These are phyloP conservation scores for Colletotrichum plurivorum DNA, from an alignment of 2,329 filamentous ascomycete species.

Conservation along the genomic window DNA sequence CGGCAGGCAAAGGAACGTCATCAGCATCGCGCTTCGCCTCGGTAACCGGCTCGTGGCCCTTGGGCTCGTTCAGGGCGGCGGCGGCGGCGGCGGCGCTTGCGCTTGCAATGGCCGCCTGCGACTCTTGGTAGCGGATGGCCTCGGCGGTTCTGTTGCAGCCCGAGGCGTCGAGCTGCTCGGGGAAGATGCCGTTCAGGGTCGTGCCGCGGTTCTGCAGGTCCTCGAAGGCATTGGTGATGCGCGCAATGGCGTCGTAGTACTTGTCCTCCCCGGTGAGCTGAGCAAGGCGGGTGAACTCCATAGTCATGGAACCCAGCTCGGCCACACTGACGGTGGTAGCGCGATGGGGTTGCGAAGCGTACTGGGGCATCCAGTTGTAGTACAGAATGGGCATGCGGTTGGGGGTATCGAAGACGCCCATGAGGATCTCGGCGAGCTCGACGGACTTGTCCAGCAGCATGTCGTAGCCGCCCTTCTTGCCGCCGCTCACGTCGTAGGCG, in stretches of 20 bases:
- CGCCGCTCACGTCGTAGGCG: slow-evolving; percentile 88
- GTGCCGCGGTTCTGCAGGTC: slow-evolving; percentile 80
- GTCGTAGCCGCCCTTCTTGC: slow-evolving; percentile 67
- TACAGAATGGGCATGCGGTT: slow-evolving; percentile 92
- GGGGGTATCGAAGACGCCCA: slow-evolving; percentile 89
- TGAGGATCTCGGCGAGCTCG: slow-evolving; percentile 84
- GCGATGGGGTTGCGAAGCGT: slow-evolving; percentile 73
- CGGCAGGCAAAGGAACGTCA: slow-evolving; percentile 3
- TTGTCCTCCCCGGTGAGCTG: slow-evolving; percentile 85
- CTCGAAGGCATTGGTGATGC: slow-evolving; percentile 85
- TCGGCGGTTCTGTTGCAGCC: slow-evolving; percentile 77
- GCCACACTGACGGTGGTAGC: slow-evolving; percentile 72
- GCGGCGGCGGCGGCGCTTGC: slow-evolving; percentile 21
- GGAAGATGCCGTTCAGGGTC: slow-evolving; percentile 84
- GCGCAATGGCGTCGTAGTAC: slow-evolving; percentile 91
- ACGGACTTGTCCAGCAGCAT: slow-evolving; percentile 83
- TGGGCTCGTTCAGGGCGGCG: slow-evolving; percentile 41
- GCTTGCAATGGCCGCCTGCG: slow-evolving; percentile 52
- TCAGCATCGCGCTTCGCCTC: slow-evolving; percentile 26
- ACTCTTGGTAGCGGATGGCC: slow-evolving; percentile 46
- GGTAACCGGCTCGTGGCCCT: slow-evolving; percentile 43
- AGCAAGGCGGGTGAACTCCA: slow-evolving; percentile 92
- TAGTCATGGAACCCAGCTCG: slow-evolving; percentile 84
- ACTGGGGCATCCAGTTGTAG: slow-evolving; percentile 81
- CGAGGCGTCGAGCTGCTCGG: slow-evolving; percentile 81